Conservation (phyloP, 2,329 filamentous ascomycete species). For the Pochonia chlamydosporia region DNA sequence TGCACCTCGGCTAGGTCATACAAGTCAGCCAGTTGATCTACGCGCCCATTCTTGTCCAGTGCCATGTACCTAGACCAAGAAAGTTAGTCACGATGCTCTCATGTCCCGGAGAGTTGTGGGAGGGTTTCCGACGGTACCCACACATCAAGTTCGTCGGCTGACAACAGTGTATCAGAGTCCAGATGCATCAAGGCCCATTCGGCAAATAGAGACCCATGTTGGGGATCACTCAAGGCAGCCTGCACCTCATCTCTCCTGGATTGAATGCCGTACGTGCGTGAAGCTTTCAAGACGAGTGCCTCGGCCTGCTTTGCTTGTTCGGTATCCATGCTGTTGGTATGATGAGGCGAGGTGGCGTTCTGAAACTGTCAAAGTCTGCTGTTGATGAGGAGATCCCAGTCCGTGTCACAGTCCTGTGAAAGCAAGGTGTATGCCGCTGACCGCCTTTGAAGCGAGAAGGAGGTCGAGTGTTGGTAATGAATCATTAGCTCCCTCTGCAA, state of each 20-base stretch:
- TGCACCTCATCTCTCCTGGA: slow-evolving; percentile 30
- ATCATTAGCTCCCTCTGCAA: too few species aligned
- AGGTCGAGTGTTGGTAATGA: background rate
- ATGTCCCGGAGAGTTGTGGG: too few species aligned
- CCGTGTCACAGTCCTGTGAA: slow-evolving; percentile 2
- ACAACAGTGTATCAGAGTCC: slow-evolving; percentile 44
- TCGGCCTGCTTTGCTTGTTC: slow-evolving; percentile 23
- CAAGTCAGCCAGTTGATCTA: slow-evolving; percentile 37
- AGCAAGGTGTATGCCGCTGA: slow-evolving; percentile 1
- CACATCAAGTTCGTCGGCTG: slow-evolving; percentile 47
- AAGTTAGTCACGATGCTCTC: slow-evolving; percentile 12
- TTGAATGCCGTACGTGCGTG: slow-evolving; percentile 24
- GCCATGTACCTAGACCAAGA: slow-evolving; percentile 40
- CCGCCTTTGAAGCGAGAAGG: slow-evolving; percentile 2
- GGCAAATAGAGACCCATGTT: slow-evolving; percentile 29
- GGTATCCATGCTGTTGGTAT: slow-evolving; percentile 23
- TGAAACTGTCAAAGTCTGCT: background rate
- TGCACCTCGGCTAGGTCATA: slow-evolving; percentile 42
- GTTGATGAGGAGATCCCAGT: background rate
- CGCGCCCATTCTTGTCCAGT: slow-evolving; percentile 42
- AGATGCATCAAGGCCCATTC: slow-evolving; percentile 47
- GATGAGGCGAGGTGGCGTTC: slow-evolving; percentile 26
- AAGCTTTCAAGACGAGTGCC: slow-evolving; percentile 26
- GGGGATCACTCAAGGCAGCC: slow-evolving; percentile 27
- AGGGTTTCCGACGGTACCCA: too few species aligned